Evolutionary conservation across 768 basidiomycete species (phyloP), one percentile per base, ranked within the genome.

Genomic region (Cystoderma amianthinum): DNA sequence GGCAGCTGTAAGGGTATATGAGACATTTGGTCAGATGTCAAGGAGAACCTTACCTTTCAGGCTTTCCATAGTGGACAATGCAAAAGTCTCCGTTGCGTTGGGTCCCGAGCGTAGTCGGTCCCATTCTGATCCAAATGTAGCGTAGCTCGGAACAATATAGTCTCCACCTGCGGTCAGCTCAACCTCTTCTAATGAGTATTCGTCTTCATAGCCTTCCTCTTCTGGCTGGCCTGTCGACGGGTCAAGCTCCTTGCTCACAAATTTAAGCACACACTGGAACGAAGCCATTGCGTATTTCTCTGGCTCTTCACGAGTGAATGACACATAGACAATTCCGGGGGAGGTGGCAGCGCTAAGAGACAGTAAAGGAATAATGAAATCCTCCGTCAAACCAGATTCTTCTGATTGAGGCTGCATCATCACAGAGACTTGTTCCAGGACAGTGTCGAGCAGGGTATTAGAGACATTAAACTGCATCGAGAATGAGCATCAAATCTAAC

Each of bases 191-290:
- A 97, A 68, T 61, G 91, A 89, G 63, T 99, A 99, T 63, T 98
- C 95, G 66, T 98, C 96, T 56, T 93, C 89, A 61, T 98, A 99
- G n/a, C 96, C 96, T 41, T 96, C 94, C 48, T 88, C 91, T 63
- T 99, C 96, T 6, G 96, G 96, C 55, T 89, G 82, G 17, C 94
- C 94, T 11, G 88, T 94, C 34, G 85, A 76, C 10, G 96, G 96
- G 61, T 99, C 96, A 13, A 98, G 77, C 58, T 99, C 96, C 63
- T 98, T 99, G 68, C 89, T 94, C 52, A 94, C 69, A 57, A 96
- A 99, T 62, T 91, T 92, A 61, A 99, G 81, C 6, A 82, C 77
- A 57, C 92, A 96, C 47, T 76, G 74, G 78, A 97, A 97, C 13
- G 91, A 88, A 5, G 82, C 88, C 25, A 82, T 65, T 12, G 79